These are phyloP conservation scores for Anethum foeniculum DNA, from an alignment of 140 eudicot species.

Conservation along the genomic window DNA sequence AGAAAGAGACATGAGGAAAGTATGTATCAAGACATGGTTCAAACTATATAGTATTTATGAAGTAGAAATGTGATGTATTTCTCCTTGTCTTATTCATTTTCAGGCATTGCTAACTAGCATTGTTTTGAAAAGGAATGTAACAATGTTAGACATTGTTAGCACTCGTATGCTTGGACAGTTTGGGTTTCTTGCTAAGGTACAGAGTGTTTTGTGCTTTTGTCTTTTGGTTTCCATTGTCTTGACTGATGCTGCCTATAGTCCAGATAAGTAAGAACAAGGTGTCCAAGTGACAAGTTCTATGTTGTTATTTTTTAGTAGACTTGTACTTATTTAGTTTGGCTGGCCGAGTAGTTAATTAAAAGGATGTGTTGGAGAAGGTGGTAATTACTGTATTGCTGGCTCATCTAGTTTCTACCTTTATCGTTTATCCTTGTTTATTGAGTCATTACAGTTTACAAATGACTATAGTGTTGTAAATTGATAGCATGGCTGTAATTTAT, in stretches of 20 bases:
- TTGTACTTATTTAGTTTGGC: neutral
- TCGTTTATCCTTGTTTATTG: neutral
- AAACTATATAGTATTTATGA: neutral
- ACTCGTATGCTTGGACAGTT: slow-evolving; percentile 99
- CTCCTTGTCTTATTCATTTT: slow-evolving; percentile 4
- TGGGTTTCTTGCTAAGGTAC: slow-evolving; percentile 95
- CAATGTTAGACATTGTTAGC: slow-evolving; percentile 97
- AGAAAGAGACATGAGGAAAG: slow-evolving; percentile 88
- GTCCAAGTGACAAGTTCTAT: slow-evolving; percentile 3
- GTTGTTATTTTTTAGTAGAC: neutral
- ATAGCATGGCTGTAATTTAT: neutral
- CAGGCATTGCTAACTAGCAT: slow-evolving; percentile 98
- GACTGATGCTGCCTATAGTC: neutral
- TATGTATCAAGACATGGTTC: slow-evolving; percentile 22
- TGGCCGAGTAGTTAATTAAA: neutral
- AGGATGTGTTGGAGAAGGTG: neutral
- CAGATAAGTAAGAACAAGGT: neutral
- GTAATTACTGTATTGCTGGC: neutral
- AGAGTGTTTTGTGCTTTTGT: neutral
- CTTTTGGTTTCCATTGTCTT: neutral
- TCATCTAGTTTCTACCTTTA: neutral
- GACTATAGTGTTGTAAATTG: neutral
- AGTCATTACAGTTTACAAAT: neutral
- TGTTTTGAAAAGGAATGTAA: slow-evolving; percentile 89
- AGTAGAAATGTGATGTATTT: slow-evolving; percentile 1